Evolutionary conservation across 257 asterid genomes (phyloP).

Genomic region (Marsdenia floribunda): DNA sequence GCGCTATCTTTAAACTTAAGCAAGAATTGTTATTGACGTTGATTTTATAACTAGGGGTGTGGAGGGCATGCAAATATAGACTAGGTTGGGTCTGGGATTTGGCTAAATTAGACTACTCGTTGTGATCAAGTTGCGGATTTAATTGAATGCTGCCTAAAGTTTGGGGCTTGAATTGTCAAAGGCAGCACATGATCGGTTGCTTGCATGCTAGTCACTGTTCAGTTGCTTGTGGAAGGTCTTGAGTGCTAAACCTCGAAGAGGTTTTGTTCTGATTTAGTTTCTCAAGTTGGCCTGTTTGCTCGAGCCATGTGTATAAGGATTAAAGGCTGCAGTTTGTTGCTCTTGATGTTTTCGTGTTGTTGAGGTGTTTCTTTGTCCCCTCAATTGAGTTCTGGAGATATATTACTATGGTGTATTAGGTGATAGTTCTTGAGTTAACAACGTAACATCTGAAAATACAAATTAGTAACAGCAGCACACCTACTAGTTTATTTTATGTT

Average conservation of each 20-base stretch:
- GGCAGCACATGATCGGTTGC: slow-evolving; percentile 13
- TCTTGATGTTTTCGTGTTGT: background rate
- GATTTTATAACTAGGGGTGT: background rate
- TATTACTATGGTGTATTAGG: background rate
- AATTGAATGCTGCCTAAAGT: background rate
- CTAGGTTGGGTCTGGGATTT: slow-evolving; percentile 5
- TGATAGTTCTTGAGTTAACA: background rate
- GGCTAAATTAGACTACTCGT: background rate
- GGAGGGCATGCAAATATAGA: background rate
- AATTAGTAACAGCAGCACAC: background rate
- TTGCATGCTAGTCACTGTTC: slow-evolving; percentile 14
- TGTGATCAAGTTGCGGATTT: slow-evolving; percentile 10
- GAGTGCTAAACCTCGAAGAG: slow-evolving; percentile 4
- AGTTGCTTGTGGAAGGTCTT: slow-evolving; percentile 20
- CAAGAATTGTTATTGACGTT: slow-evolving; percentile 1
- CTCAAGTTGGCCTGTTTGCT: background rate
- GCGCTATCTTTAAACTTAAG: slow-evolving; percentile 10
- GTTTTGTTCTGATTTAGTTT: background rate
- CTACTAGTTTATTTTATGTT: background rate
- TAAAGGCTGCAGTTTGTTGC: background rate
- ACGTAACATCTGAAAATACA: background rate
- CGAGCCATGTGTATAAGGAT: background rate
- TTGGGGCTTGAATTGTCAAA: slow-evolving; percentile 9
- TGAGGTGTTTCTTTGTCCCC: background rate
- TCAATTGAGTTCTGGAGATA: background rate